Evolutionary conservation across 352 stramenopile genomes (phyloP).

Genomic region (Phytophthora podocarpi): DNA sequence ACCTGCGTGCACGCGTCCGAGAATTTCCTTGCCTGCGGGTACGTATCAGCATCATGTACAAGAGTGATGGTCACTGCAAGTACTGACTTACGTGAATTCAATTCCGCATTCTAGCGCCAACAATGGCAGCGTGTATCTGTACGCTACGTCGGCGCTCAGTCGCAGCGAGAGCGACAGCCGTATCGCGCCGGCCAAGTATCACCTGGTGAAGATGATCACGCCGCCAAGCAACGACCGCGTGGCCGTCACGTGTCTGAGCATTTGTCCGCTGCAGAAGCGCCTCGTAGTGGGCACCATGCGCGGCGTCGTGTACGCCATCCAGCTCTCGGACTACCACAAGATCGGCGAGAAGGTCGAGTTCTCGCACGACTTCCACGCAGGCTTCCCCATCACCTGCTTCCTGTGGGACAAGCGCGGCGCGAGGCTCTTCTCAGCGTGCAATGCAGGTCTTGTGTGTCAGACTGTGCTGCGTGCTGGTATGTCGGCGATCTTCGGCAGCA

Average conservation of each 20-base stretch:
- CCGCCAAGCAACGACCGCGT: constrained; percentile 74
- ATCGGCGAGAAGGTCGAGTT: constrained; percentile 90
- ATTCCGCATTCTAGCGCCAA: constrained; percentile 50
- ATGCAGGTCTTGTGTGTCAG: constrained; percentile 76
- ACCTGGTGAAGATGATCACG: constrained; percentile 89
- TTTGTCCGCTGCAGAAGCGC: constrained; percentile 81
- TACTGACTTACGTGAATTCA: constrained; percentile 23
- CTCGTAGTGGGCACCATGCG: constrained; percentile 82
- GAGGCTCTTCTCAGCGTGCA: constrained; percentile 84
- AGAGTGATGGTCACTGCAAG: constrained; percentile 31
- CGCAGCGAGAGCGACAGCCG: constrained; percentile 37
- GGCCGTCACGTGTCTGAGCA: constrained; percentile 74
- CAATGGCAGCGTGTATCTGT: constrained; percentile 85
- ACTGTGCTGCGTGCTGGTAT: constrained; percentile 80
- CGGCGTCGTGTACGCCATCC: constrained; percentile 80
- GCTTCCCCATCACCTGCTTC: constrained; percentile 82
- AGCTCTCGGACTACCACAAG: constrained; percentile 85
- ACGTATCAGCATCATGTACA: constrained; percentile 22
- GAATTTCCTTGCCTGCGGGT: constrained; percentile 88
- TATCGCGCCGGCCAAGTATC: constrained; percentile 54
- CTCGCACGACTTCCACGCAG: constrained; percentile 83
- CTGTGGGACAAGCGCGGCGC: constrained; percentile 75
- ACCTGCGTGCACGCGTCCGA: constrained; percentile 86
- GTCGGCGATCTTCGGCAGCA: constrained; percentile 83
- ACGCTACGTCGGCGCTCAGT: constrained; percentile 63